phyloP scores from a whole-genome alignment of 1,139 yeast species.

The Groenewaldozyma auringiensis region DNA sequence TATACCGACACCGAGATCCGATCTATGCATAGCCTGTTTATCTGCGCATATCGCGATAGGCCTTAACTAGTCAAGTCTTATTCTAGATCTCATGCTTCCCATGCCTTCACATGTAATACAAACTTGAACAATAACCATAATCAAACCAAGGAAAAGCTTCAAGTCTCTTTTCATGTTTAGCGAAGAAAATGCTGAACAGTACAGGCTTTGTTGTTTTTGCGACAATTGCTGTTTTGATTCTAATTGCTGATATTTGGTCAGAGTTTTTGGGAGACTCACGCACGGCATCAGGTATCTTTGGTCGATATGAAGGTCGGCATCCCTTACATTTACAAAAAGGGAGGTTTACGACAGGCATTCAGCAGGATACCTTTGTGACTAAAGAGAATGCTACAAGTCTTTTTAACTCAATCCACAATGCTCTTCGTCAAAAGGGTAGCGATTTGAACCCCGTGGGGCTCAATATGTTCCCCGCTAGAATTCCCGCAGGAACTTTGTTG shows the following conservation, averaged over 20 bases:
- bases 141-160: not conserved
- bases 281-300: not conserved
- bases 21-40: too few relatives aligned
- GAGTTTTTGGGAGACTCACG: not conserved
- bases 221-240: not conserved
- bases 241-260: not conserved
- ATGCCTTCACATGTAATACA: too few relatives aligned
- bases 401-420: conserved; percentile 46
- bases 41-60: too few relatives aligned
- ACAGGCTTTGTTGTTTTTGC: not conserved
- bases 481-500: conserved; percentile 48
- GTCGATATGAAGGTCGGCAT: not conserved
- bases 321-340: not conserved
- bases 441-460: conserved; percentile 48
- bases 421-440: conserved; percentile 42
- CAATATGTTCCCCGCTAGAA: conserved; percentile 47
- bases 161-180: not conserved
- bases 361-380: conserved; percentile 27
- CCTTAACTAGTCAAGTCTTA: too few relatives aligned
- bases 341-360: not conserved
- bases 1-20: too few relatives aligned
- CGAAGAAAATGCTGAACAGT: not conserved
- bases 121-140: too few relatives aligned
- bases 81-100: too few relatives aligned
- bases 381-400: conserved; percentile 44